Conservation (phyloP, 2,329 filamentous ascomycete genomes). For the Aspergillus calidoustus region DNA sequence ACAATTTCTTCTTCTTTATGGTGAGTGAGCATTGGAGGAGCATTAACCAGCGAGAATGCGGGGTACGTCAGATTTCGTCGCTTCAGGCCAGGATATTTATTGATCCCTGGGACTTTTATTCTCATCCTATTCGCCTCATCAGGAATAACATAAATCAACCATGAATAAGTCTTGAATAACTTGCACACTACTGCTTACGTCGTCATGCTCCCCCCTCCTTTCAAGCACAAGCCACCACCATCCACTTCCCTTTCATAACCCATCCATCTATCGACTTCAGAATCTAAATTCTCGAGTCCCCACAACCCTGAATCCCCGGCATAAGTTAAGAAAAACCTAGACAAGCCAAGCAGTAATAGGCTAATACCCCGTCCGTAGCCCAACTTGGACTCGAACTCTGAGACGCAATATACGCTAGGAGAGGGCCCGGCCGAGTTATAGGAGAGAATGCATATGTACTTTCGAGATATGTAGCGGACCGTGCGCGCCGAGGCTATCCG, state of each 20-base stretch:
- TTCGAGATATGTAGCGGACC: background rate
- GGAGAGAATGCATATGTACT: background rate
- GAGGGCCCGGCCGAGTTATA: background rate
- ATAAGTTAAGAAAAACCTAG: background rate
- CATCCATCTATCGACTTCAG: too few species aligned
- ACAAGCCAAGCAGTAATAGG: background rate
- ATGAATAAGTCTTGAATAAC: background rate
- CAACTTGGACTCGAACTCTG: background rate
- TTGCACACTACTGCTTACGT: background rate
- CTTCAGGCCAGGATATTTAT: background rate
- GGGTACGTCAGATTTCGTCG: conserved; percentile 4
- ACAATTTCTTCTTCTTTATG: background rate
- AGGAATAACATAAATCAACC: background rate
- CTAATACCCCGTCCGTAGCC: background rate
- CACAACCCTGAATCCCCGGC: background rate
- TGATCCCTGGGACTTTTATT: background rate
- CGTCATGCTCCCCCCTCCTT: background rate
- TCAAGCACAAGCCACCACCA: background rate
- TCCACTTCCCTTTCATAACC: background rate
- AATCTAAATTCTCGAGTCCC: too few species aligned
- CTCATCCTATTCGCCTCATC: background rate
- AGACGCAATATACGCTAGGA: background rate
- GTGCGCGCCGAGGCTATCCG: background rate
- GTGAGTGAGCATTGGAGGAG: background rate
- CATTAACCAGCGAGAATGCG: background rate